phyloP scores from a whole-genome alignment of 805 yeast genomes.

The Maudiozyma saulgeensis region DNA sequence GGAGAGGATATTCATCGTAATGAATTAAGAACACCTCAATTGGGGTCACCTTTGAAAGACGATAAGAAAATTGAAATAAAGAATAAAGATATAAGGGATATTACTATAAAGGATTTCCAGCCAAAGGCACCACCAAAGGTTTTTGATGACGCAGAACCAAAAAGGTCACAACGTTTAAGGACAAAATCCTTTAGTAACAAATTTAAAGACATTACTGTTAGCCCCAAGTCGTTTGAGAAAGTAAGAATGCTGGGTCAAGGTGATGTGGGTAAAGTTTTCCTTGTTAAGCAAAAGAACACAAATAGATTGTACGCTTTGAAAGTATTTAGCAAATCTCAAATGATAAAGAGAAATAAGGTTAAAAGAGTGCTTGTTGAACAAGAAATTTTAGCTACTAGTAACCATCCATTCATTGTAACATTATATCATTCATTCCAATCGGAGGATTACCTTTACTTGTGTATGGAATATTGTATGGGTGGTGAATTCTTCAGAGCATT shows the following conservation, averaged over 20 bases:
- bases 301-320: slow-evolving; percentile 85
- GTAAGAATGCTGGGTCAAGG: slow-evolving; percentile 90
- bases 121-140: slow-evolving; percentile 2
- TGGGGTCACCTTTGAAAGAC: neutral
- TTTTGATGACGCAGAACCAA: slow-evolving; percentile 16
- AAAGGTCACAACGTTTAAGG: slow-evolving; percentile 30
- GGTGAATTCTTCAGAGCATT: slow-evolving; percentile 96
- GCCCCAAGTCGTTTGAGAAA: slow-evolving; percentile 82
- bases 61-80: neutral
- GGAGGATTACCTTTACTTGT: slow-evolving; percentile 78
- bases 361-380: slow-evolving; percentile 94
- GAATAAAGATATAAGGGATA: neutral
- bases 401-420: slow-evolving; percentile 95
- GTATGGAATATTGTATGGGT: slow-evolving; percentile 99
- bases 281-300: slow-evolving; percentile 74
- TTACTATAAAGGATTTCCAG: neutral
- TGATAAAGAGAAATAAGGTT: slow-evolving; percentile 90
- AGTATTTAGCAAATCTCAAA: slow-evolving; percentile 78
- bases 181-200: slow-evolving; percentile 54
- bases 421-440: slow-evolving; percentile 94
- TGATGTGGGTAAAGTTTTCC: slow-evolving; percentile 93
- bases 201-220: slow-evolving; percentile 68
- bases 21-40: neutral
- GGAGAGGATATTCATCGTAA: neutral
- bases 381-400: slow-evolving; percentile 87